Conservation (phyloP, 345 rosid genomes). For the Populus davidiana region DNA sequence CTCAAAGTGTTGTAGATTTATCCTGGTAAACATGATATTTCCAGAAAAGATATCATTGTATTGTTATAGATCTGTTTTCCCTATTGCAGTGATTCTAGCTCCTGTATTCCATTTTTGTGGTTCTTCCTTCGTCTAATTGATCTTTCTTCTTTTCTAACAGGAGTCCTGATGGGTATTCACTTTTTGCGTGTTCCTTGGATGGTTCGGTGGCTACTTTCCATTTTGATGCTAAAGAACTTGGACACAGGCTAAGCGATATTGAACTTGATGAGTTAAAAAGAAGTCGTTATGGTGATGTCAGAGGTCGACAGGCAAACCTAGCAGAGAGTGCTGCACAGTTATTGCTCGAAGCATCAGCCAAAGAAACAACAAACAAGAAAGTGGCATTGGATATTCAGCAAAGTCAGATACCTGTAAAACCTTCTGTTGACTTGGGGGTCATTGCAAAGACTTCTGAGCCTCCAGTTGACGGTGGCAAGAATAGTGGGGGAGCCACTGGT, state of each 20-base stretch:
- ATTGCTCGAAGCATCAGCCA: slow-evolving; percentile 86
- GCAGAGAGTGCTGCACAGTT: slow-evolving; percentile 93
- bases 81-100: not conserved
- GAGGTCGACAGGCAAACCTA: slow-evolving; percentile 86
- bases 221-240: slow-evolving; percentile 82
- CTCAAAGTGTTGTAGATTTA: slow-evolving; percentile 97
- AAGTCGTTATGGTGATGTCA: slow-evolving; percentile 91
- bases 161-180: slow-evolving; percentile 98
- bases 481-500: slow-evolving; percentile 37
- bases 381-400: slow-evolving; percentile 54
- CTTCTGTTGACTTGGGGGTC: slow-evolving; percentile 46
- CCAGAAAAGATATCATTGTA: not conserved
- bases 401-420: slow-evolving; percentile 48
- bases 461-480: slow-evolving; percentile 54
- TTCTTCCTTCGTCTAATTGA: slow-evolving; percentile 12
- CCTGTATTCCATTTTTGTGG: not conserved
- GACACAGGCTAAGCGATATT: slow-evolving; percentile 60
- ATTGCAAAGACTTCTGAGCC: slow-evolving; percentile 49
- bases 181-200: slow-evolving; percentile 95
- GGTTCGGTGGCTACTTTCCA: slow-evolving; percentile 92
- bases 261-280: slow-evolving; percentile 91
- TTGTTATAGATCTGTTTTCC: slow-evolving; percentile 5
- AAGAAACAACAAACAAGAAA: slow-evolving; percentile 64
- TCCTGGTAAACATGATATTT: slow-evolving; percentile 62
- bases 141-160: slow-evolving; percentile 35